These are phyloP conservation scores for Pseudozyma flocculosa DNA, from an alignment of 1,284 basidiomycete genomes.

Conservation along the genomic window DNA sequence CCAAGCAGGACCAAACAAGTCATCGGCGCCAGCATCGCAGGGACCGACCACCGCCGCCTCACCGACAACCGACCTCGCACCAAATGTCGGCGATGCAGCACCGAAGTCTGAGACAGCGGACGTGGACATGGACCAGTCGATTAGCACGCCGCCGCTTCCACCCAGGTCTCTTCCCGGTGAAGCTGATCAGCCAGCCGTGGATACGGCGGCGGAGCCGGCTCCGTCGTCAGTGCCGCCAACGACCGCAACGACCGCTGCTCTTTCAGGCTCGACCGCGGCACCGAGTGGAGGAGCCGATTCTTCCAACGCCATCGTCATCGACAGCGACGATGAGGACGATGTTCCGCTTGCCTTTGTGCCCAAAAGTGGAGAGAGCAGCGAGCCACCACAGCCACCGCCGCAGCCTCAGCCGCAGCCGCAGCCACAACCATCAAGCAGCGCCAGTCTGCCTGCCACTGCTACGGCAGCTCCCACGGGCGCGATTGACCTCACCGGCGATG, in stretches of 20 bases:
- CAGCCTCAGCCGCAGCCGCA: background rate
- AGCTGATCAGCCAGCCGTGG: too few relatives aligned
- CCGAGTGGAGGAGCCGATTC: background rate
- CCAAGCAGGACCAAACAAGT: too few relatives aligned
- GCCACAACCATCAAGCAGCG: background rate
- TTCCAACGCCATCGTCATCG: conserved; percentile 29
- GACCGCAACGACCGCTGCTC: background rate
- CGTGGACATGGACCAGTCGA: conserved; percentile 8
- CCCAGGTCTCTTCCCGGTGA: background rate
- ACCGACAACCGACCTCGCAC: too few relatives aligned
- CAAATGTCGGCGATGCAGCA: too few relatives aligned
- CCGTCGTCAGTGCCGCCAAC: too few relatives aligned
- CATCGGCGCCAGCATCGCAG: too few relatives aligned
- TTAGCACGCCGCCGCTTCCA: conserved; percentile 12
- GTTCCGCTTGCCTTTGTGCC: conserved; percentile 32
- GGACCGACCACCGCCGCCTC: too few relatives aligned
- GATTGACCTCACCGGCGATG: background rate
- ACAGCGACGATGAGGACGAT: conserved; percentile 33
- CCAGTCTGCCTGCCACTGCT: background rate
- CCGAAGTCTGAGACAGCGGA: conserved; percentile 5
- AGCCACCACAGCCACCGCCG: conserved; percentile 5
- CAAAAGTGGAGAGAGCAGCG: conserved; percentile 6
- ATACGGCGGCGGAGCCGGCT: too few relatives aligned
- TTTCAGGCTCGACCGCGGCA: too few relatives aligned
- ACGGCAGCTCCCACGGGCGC: background rate